Evolutionary conservation across 306 rosid genomes (phyloP), one percentile per base, ranked within the genome.

Genomic region (Sphenostylis stenocarpa): DNA sequence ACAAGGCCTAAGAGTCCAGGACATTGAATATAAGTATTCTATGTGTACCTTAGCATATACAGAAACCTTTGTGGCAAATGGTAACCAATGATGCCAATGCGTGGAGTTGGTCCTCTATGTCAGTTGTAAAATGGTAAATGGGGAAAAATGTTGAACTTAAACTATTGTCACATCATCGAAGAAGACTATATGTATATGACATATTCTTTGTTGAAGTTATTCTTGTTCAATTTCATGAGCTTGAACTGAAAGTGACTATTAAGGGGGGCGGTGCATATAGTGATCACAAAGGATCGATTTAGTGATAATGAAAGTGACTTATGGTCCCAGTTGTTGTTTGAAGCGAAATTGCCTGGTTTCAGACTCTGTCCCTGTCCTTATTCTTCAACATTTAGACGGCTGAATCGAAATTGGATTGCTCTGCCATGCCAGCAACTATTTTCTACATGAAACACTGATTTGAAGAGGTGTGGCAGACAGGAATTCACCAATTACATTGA

Each of bases 261-360:
- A 9, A 15, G 9, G 63, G 36, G 3, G 33, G 63, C 29, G 1
- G 9, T 3, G n/a, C 63, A 56, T 24, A 8, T 1, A 3, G 17
- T 12, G 63, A 11, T 12, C 5, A 24, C 24, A 23, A 0, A 26
- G 24, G 31, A 23, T 11, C 2, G 61, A 14, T 23, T 23, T 31
- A 14, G 8, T 73, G 19, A 44, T 44, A 33, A 61, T 61, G 71
- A 45, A 33, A 74, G 70, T 60, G 83, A 60, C 26, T 62, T 79
- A 3, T 20, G 26, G 77, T 21, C 72, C 47, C 47, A 26, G 5
- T 24, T 13, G 34, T 20, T 7, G 38, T 48, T 68, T 4, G 57
- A 57, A 10, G 17, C 36, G 17, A 4, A 24, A 24, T 26, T 13
- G 36, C 10, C 1, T 19, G 26, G 26, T n/a, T 1, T 52, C 29